Conservation (phyloP, 805 yeast genomes). For the Nakazawaea sp. region DNA sequence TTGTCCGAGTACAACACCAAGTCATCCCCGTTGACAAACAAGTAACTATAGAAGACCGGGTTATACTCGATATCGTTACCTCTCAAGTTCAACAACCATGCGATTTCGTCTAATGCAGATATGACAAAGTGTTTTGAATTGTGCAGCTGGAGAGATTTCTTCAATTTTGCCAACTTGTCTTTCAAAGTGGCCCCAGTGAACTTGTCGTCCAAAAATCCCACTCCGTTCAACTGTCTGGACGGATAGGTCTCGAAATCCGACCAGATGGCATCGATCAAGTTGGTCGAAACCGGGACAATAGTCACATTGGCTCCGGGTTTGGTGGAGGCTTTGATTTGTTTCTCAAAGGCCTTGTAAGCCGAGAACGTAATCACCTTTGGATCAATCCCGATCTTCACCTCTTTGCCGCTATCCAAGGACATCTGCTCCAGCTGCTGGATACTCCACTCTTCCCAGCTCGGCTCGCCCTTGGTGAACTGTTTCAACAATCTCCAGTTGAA, state of each 20-base stretch:
- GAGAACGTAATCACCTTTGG: constrained; percentile 39
- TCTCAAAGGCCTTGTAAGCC: constrained; percentile 25
- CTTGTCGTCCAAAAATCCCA: constrained; percentile 43
- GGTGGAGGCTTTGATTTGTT: constrained; percentile 23
- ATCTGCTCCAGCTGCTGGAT: constrained; percentile 41
- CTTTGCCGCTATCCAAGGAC: constrained; percentile 36
- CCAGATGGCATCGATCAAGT: constrained; percentile 47
- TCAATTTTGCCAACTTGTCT: constrained; percentile 44
- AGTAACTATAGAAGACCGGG: constrained; percentile 46
- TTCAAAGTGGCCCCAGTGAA: constrained; percentile 60
- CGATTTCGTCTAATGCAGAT: constrained; percentile 71
- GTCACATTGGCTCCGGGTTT: constrained; percentile 25
- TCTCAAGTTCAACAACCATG: constrained; percentile 85
- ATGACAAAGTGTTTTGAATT: constrained; percentile 25
- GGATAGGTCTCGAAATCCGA: constrained; percentile 55
- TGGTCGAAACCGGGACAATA: constrained; percentile 37
- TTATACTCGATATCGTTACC: constrained; percentile 45
- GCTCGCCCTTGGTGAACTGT: constrained; percentile 42
- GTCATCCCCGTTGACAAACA: constrained; percentile 35
- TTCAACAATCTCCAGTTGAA: constrained; percentile 52
- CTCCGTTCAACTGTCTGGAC: constrained; percentile 38
- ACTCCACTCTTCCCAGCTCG: constrained; percentile 55
- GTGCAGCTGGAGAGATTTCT: constrained; percentile 21
- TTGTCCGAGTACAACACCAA: constrained; percentile 36
- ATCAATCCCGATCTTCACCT: constrained; percentile 34